phyloP scores from a whole-genome alignment of 805 yeast genomes.

The Wilhelminamyces savonicus region DNA sequence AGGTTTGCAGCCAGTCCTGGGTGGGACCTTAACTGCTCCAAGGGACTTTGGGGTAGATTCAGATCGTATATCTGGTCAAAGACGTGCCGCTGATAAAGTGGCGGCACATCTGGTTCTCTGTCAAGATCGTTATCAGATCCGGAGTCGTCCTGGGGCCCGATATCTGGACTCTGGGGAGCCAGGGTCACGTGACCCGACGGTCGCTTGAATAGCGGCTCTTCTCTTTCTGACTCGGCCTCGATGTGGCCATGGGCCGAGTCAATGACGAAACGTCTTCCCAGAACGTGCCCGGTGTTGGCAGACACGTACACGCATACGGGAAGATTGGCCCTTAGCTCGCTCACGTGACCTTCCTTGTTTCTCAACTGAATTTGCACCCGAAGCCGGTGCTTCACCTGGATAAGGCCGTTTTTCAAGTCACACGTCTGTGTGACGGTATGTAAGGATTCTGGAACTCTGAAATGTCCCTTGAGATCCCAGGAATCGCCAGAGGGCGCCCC shows the following conservation, averaged over 20 bases:
- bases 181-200: slow-evolving; percentile 6
- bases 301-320: slow-evolving; percentile 41
- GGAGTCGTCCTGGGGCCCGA: slow-evolving; percentile 9
- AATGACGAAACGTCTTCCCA: slow-evolving; percentile 26
- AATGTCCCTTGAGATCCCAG: slow-evolving; percentile 40
- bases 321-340: slow-evolving; percentile 47
- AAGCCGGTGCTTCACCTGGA: slow-evolving; percentile 41
- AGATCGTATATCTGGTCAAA: slow-evolving; percentile 34
- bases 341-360: slow-evolving; percentile 44
- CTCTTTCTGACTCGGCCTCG: slow-evolving; percentile 11
- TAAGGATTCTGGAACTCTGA: slow-evolving; percentile 35
- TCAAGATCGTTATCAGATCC: slow-evolving; percentile 17
- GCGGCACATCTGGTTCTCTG: slow-evolving; percentile 33
- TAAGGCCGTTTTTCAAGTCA: slow-evolving; percentile 29
- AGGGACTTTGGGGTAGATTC: slow-evolving; percentile 25
- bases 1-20: slow-evolving; percentile 5
- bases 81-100: slow-evolving; percentile 33
- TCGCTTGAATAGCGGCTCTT: slow-evolving; percentile 25
- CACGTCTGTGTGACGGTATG: slow-evolving; percentile 39
- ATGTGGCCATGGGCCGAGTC: slow-evolving; percentile 22
- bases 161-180: not conserved
- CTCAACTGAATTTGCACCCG: slow-evolving; percentile 38
- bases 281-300: slow-evolving; percentile 30
- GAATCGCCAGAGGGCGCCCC: slow-evolving; percentile 25
- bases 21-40: slow-evolving; percentile 27